Evolutionary conservation across 2,329 filamentous ascomycete genomes (phyloP), one percentile per base, ranked within the genome.

Genomic region (Hypoxylon sp.): DNA sequence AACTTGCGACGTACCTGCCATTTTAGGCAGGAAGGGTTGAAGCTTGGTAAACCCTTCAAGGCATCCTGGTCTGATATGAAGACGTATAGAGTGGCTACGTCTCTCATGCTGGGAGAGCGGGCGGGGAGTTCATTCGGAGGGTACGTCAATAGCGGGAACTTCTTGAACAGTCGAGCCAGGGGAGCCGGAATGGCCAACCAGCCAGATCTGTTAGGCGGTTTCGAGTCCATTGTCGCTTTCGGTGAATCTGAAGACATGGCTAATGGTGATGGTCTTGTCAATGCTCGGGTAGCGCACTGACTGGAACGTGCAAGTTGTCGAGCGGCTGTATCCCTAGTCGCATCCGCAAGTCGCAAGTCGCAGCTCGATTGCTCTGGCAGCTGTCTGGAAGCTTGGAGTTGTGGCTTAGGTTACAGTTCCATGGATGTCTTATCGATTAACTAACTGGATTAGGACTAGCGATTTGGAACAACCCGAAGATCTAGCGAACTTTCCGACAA

Each of bases 1-100:
- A 54, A 24, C 49, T 12, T 20, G 20, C 28, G 36, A 57, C 54
- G 51, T 73, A 95, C 93, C 91, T 98, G 96, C 93, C 93, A 98
- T 82, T 95, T 97, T 74, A 98, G 83, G 82, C 96, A 99, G 62
- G 89, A 88, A 9, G 96, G 96, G 77, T 98, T 98, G 80, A 91
- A 97, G 69, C 93, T 96, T 24, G 93, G 91, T 28, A 82, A 80
- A 3, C 88, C 89, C 38, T 75, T 75, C 59, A 78, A 77, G 32
- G 89, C 91, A 72, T 88, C 90, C n/a, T 84, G 80, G 1, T 87
- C 81, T 12, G 85, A 87, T 64, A 87, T 86, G 79, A 97, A 98
- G 60, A 97, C 83, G 77, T 93, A 93, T 7, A 99, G 82, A 8
- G 87, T 84, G 66, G 85, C 83, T 4, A 81, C 76, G 18, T 76